Conservation (phyloP, 2,329 filamentous ascomycete genomes). For the Alternaria ventricosa region DNA sequence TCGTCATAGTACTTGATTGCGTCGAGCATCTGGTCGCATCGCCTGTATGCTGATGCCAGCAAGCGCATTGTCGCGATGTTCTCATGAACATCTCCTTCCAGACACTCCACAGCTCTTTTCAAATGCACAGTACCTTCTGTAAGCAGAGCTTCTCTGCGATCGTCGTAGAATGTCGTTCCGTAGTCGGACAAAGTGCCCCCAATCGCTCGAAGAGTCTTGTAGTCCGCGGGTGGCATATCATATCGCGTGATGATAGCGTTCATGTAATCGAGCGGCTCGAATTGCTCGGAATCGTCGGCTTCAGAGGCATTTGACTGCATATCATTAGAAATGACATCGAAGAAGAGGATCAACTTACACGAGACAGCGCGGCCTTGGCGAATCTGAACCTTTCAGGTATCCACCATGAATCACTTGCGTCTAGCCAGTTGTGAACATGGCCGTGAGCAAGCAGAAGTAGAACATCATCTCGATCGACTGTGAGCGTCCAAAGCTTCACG, state of each 20-base stretch:
- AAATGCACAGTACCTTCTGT: background rate
- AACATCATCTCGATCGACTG: background rate
- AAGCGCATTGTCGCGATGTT: background rate
- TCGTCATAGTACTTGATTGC: background rate
- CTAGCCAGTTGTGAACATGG: slow-evolving; percentile 1
- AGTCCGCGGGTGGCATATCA: background rate
- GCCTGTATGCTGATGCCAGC: background rate
- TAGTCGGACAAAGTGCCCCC: background rate
- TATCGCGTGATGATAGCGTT: background rate
- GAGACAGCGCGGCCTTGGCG: background rate
- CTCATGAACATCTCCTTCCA: background rate
- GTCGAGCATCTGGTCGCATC: background rate
- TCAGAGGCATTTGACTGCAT: too few relatives aligned
- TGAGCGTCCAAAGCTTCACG: background rate
- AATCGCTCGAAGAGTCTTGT: background rate
- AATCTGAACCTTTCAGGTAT: background rate
- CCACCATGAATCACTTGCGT: background rate
- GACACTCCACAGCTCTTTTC: background rate
- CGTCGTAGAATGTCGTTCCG: background rate
- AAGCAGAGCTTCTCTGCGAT: background rate
- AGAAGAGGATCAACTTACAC: too few relatives aligned
- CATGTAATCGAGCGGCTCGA: background rate
- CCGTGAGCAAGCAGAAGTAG: background rate
- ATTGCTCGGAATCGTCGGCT: background rate
- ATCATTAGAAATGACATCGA: too few relatives aligned